A percentile compares a stretch with the other conserved stretches of the same genome.
Conservation (phyloP, 768 basidiomycete genomes). For the Scleroderma citrinum region DNA sequence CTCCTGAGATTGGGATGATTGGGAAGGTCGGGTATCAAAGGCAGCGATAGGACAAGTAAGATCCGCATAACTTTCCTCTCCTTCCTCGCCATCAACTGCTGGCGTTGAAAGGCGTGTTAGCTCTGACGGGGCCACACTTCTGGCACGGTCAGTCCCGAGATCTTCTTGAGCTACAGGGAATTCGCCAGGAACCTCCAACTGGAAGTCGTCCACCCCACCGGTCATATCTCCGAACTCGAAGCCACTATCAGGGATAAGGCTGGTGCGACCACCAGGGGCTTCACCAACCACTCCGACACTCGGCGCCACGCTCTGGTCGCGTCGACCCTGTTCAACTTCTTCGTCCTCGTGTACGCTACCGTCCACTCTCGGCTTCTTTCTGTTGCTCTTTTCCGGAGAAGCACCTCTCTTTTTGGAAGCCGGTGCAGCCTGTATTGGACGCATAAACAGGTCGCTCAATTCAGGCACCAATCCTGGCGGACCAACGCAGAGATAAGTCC, state of each 20-base stretch:
- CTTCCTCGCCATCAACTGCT: constrained; percentile 55
- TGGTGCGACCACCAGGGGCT: constrained; percentile 44
- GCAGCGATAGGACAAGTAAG: constrained; percentile 70
- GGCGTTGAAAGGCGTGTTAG: constrained; percentile 65
- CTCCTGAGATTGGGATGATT: constrained; percentile 47
- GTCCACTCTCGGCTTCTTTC: constrained; percentile 55
- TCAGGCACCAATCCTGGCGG: constrained; percentile 83
- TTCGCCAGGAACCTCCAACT: constrained; percentile 57
- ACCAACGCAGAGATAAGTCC: constrained; percentile 74
- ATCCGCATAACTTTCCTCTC: constrained; percentile 64
- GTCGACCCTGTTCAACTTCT: constrained; percentile 66
- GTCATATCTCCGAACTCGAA: constrained; percentile 61
- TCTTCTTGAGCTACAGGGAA: constrained; percentile 30
- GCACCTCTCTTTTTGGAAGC: constrained; percentile 55
- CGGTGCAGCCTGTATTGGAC: constrained; percentile 49
- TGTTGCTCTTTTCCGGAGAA: constrained; percentile 51
- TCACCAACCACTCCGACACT: constrained; percentile 57
- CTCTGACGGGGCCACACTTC: constrained; percentile 49
- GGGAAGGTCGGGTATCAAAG: constrained; percentile 62
- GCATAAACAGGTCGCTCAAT: constrained; percentile 78
- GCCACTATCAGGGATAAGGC: constrained; percentile 48
- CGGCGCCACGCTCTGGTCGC: constrained; percentile 58
- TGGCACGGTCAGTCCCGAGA: constrained; percentile 32
- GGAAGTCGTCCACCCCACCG: constrained; percentile 58
- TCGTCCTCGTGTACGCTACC: constrained; percentile 43